A percentile compares a stretch with the other conserved stretches of the same genome.
phyloP scores from a whole-genome alignment of 2,329 filamentous ascomycete species.

The Cryphonectria nitschkei region DNA sequence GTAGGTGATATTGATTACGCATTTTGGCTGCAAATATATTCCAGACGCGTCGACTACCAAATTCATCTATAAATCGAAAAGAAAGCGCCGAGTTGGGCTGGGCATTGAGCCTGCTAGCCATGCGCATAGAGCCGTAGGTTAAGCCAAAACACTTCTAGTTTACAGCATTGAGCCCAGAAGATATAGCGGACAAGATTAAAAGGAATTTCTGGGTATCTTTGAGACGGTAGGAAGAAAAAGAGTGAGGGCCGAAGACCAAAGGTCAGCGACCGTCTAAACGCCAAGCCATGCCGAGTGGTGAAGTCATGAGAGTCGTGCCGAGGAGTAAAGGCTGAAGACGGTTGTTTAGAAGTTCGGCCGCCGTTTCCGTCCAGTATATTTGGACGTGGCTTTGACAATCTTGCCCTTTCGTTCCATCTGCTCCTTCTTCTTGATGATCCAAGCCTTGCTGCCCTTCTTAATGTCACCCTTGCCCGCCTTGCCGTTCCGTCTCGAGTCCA shows the following conservation, averaged over 20 bases:
- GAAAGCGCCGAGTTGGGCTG: not conserved
- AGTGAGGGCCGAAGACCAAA: constrained; percentile 8
- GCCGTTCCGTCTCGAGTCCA: constrained; percentile 66
- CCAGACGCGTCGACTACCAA: too few species aligned
- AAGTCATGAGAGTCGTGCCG: constrained; percentile 6
- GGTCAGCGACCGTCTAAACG: constrained; percentile 26
- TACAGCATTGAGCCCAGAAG: not conserved
- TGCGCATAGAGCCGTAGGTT: not conserved
- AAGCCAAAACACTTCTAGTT: not conserved
- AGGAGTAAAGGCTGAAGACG: not conserved
- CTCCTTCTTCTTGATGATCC: constrained; percentile 86
- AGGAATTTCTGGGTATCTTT: constrained; percentile 28
- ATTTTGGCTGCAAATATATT: not conserved
- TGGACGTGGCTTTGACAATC: constrained; percentile 87
- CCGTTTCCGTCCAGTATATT: constrained; percentile 91
- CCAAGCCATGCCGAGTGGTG: constrained; percentile 22
- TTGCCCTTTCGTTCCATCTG: constrained; percentile 96
- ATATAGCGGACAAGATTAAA: not conserved
- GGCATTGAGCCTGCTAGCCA: not conserved
- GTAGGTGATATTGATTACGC: not conserved
- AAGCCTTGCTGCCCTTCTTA: constrained; percentile 82
- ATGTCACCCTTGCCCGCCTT: constrained; percentile 54
- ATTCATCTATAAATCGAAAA: not conserved
- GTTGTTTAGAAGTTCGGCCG: constrained; percentile 69
- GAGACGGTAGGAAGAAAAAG: constrained; percentile 17